Conservation (phyloP, 352 stramenopile species). For the Pythium scleroteichum region DNA sequence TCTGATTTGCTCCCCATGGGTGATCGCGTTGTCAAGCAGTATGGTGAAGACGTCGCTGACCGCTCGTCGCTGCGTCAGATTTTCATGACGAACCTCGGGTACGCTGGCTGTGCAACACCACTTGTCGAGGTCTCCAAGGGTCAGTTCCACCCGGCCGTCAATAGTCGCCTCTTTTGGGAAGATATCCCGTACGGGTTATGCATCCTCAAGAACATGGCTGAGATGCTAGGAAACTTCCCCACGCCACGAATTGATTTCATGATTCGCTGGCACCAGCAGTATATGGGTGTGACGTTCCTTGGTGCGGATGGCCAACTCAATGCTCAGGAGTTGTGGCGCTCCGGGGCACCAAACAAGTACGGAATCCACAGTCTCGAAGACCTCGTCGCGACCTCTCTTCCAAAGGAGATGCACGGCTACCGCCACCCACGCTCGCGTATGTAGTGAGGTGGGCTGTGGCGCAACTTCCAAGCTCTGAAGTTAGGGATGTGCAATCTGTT, state of each 20-base stretch:
- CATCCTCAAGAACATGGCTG: conserved; percentile 94
- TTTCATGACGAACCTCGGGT: conserved; percentile 90
- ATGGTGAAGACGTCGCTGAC: conserved; percentile 90
- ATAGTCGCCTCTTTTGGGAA: conserved; percentile 91
- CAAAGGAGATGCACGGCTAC: conserved; percentile 86
- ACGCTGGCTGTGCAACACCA: conserved; percentile 89
- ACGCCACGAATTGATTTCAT: conserved; percentile 93
- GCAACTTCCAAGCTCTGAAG: background rate
- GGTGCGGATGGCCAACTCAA: conserved; percentile 88
- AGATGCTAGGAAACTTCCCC: conserved; percentile 92
- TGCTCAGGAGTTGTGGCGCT: conserved; percentile 85
- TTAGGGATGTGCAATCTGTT: conserved; percentile 3
- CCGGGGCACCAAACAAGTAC: conserved; percentile 90
- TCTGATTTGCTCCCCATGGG: conserved; percentile 90
- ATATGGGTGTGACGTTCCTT: conserved; percentile 90
- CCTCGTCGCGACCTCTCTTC: conserved; percentile 88
- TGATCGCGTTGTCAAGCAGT: conserved; percentile 91
- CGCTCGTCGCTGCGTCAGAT: conserved; percentile 88
- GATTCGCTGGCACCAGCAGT: conserved; percentile 93
- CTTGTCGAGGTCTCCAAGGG: conserved; percentile 75
- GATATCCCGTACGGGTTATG: conserved; percentile 92
- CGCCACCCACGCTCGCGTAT: conserved; percentile 87
- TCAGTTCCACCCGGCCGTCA: conserved; percentile 80
- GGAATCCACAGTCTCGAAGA: conserved; percentile 90
- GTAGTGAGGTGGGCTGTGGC: conserved; percentile 37